Evolutionary conservation across 2,329 filamentous ascomycete genomes (phyloP), one percentile per base, ranked within the genome.

Genomic region (Cadophora sp.): DNA sequence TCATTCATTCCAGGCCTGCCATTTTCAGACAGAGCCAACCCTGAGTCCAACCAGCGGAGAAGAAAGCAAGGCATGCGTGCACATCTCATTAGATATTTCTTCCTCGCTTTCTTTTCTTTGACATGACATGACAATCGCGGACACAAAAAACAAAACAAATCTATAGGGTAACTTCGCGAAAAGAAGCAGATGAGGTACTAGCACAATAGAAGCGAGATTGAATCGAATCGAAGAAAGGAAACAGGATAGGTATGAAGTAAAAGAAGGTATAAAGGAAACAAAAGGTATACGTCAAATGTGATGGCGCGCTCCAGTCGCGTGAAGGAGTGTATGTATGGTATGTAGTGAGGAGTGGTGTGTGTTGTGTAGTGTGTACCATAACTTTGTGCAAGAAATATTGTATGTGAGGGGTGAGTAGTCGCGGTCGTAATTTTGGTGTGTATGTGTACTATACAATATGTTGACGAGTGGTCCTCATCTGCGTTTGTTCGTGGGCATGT

Each of bases 271-370:
- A 59, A 37, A 26, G 40, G 34, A 61, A 31, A 22, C 34, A 31
- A 48, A 62, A 34, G 29, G 37, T 66, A 29, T 66, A 58, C 34
- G 7, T 43, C 61, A 62, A 65, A 70, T 55, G 60, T 68, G 40
- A 60, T 46, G 26, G 65, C 69, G 71, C 71, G 72, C 66, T 67
- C 72, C 71, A 71, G 72, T 71, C 72, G 72, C 71, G 71, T 53
- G 59, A 71, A 67, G 31, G 68, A 69, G 27, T 62, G 53, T 66
- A 26, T 53, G n/a, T 19, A 50, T 56, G 40, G 37, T 43, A 37
- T 67, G 40, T 43, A 16, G 40, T 34, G 31, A 34, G 11, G 31
- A 11, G 5, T 34, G 31, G 11, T 29, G 46, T 34, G 27, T 58
- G 53, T n/a, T n/a, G n/a, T n/a, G n/a, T 62, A 58, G 58, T 66